Percentiles rank a stretch among this genome's conserved stretches.
These are phyloP conservation scores for Sodiomyces alkalinus DNA, from an alignment of 2,329 filamentous ascomycete species.

Conservation along the genomic window DNA sequence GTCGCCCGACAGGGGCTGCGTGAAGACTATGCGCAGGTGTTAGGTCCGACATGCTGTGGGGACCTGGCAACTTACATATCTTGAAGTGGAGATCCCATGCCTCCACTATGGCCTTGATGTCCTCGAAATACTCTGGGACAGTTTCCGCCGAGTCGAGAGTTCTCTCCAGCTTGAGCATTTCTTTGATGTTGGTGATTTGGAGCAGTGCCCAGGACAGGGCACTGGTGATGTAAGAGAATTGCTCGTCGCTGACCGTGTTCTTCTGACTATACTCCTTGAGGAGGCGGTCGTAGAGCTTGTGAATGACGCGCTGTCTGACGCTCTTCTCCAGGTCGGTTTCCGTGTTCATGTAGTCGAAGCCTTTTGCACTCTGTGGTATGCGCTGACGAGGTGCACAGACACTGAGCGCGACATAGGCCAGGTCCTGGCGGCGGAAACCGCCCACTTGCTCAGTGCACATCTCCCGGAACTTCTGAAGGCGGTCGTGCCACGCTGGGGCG, in stretches of 20 bases:
- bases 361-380: background rate
- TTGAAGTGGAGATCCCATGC: background rate
- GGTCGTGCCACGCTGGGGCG: background rate
- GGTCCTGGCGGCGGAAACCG: background rate
- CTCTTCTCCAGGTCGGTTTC: background rate
- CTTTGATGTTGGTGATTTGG: background rate
- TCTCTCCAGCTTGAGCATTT: background rate
- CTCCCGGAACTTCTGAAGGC: background rate
- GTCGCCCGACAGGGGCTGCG: background rate
- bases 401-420: background rate
- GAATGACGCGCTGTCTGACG: background rate
- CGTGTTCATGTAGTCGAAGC: background rate
- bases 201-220: background rate
- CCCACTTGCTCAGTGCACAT: background rate
- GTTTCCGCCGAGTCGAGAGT: background rate
- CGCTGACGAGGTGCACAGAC: background rate
- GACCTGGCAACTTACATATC: background rate
- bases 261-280: background rate
- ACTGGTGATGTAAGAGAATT: background rate
- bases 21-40: background rate
- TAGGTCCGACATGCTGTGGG: background rate
- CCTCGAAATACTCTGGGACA: background rate
- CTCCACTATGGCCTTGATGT: background rate
- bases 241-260: background rate
- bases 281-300: background rate